A percentile compares a stretch with the other conserved stretches of the same genome.
Evolutionary conservation across 108 stramenopile species (phyloP).

Genomic region (Fragilariopsis cylindrus): DNA sequence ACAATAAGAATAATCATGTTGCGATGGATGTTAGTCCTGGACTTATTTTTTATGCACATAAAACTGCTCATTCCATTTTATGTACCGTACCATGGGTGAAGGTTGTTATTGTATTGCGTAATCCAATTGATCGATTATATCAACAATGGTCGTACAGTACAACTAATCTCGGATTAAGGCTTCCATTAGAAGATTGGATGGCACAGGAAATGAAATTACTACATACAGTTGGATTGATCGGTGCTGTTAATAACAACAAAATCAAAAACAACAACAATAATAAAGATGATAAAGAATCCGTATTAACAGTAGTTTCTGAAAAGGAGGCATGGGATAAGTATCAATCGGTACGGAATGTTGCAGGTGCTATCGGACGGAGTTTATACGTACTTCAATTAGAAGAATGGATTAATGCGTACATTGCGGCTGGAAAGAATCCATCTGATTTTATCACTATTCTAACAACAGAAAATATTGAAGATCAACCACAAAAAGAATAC

Average conservation of each 20-base stretch:
- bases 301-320: neutral
- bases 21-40: conserved; percentile 40
- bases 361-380: conserved; percentile 23
- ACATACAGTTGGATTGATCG: conserved; percentile 22
- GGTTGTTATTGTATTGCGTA: conserved; percentile 31
- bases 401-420: conserved; percentile 31
- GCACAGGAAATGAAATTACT: conserved; percentile 27
- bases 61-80: conserved; percentile 23
- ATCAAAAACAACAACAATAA: neutral
- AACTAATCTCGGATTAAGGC: conserved; percentile 7
- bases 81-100: conserved; percentile 41
- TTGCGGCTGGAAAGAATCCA: conserved; percentile 28
- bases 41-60: conserved; percentile 30
- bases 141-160: conserved; percentile 33
- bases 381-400: conserved; percentile 34
- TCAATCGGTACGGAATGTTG: conserved; percentile 20
- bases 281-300: neutral
- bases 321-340: conserved; percentile 31
- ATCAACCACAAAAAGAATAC: conserved; percentile 20
- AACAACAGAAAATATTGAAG: conserved; percentile 25
- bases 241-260: neutral
- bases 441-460: conserved; percentile 20
- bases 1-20: conserved; percentile 3
- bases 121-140: conserved; percentile 43
- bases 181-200: conserved; percentile 37